phyloP scores from a whole-genome alignment of 1,284 basidiomycete species.

The Rhodotorula sp. region DNA sequence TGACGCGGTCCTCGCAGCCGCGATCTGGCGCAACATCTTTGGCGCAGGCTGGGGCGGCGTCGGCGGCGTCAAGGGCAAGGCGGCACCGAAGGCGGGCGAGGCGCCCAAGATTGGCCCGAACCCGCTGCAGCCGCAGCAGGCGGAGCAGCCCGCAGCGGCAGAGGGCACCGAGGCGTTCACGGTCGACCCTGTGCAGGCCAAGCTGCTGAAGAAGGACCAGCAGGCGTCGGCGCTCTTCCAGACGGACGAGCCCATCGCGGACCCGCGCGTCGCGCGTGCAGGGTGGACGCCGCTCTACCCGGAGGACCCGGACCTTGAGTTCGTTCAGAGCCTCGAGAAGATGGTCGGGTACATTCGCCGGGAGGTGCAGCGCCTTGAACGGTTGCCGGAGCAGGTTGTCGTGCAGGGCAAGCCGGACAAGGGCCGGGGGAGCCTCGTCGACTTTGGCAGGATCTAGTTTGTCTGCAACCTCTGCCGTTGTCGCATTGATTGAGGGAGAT shows the following conservation, averaged over 20 bases:
- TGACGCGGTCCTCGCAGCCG: slow-evolving; percentile 79
- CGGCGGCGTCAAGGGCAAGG: slow-evolving; percentile 51
- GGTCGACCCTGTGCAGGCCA: slow-evolving; percentile 38
- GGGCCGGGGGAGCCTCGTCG: slow-evolving; percentile 36
- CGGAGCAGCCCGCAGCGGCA: background rate
- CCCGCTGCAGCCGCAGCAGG: slow-evolving; percentile 22
- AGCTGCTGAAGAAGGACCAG: slow-evolving; percentile 39
- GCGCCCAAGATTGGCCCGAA: slow-evolving; percentile 59
- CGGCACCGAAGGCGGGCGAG: slow-evolving; percentile 48
- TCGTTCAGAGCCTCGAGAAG: slow-evolving; percentile 73
- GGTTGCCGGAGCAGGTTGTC: slow-evolving; percentile 69
- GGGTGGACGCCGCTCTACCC: slow-evolving; percentile 36
- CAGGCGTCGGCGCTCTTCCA: slow-evolving; percentile 39
- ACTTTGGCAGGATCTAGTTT: slow-evolving; percentile 34
- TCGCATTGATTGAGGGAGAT: too few relatives aligned
- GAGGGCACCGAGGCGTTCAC: slow-evolving; percentile 10
- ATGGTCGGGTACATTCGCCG: slow-evolving; percentile 75
- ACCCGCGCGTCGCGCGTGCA: slow-evolving; percentile 26
- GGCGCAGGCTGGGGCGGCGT: slow-evolving; percentile 54
- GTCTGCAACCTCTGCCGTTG: too few relatives aligned
- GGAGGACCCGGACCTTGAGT: slow-evolving; percentile 52
- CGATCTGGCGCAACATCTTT: slow-evolving; percentile 90
- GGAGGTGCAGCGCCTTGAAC: slow-evolving; percentile 73
- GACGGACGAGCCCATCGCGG: slow-evolving; percentile 38
- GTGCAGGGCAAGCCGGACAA: slow-evolving; percentile 51